A percentile compares a stretch with the other conserved stretches of the same genome.
Conservation (phyloP, 1,139 yeast species). For the Pichia cactophila region DNA sequence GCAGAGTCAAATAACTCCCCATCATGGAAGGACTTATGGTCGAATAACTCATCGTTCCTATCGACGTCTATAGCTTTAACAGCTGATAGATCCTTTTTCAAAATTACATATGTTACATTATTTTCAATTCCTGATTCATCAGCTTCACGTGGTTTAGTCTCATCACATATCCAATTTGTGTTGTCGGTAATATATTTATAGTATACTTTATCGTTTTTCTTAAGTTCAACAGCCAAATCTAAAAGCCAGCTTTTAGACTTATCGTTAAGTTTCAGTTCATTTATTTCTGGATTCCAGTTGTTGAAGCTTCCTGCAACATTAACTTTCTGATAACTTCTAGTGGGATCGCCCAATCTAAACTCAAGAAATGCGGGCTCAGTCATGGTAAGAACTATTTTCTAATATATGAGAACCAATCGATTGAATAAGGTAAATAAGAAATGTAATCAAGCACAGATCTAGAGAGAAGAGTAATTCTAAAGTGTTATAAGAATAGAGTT, state of each 20-base stretch:
- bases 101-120: slow-evolving; percentile 13
- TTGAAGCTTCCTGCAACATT: slow-evolving; percentile 19
- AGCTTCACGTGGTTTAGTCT: slow-evolving; percentile 13
- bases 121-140: slow-evolving; percentile 22
- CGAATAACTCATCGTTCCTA: background rate
- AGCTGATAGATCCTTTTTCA: background rate
- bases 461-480: too few relatives aligned
- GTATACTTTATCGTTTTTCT: slow-evolving; percentile 14
- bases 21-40: slow-evolving; percentile 5
- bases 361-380: background rate
- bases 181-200: slow-evolving; percentile 24
- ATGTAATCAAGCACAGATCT: background rate
- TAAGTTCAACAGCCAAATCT: slow-evolving; percentile 3
- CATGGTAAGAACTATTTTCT: background rate
- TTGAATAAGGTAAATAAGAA: background rate
- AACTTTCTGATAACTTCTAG: slow-evolving; percentile 1
- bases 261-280: slow-evolving; percentile 5
- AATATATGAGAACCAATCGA: background rate
- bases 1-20: slow-evolving; percentile 7
- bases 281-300: slow-evolving; percentile 12
- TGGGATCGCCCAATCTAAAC: slow-evolving; percentile 8
- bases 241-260: slow-evolving; percentile 9
- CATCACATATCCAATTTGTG: slow-evolving; percentile 21
- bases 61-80: slow-evolving; percentile 1
- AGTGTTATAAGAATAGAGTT: background rate